phyloP scores from a whole-genome alignment of 2,329 filamentous ascomycete genomes.

The Fusarium incarnatum region DNA sequence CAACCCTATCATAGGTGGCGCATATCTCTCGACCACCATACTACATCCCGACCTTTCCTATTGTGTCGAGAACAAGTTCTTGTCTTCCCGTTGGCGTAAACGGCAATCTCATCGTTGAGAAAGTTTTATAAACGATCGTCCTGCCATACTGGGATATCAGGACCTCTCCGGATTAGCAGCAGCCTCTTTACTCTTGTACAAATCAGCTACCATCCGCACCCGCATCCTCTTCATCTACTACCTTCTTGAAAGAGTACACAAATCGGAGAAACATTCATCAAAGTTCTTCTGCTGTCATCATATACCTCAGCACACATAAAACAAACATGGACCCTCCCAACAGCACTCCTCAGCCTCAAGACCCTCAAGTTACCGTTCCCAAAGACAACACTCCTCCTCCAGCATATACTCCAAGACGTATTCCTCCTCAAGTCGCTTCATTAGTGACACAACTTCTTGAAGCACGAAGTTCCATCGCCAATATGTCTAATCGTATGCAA shows the following conservation, averaged over 20 bases:
- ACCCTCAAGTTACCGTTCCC: conserved; percentile 23
- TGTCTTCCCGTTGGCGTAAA: conserved; percentile 26
- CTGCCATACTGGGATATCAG: conserved; percentile 3
- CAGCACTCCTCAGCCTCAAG: conserved; percentile 30
- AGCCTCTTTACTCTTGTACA: neutral
- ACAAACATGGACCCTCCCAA: conserved; percentile 32
- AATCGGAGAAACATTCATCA: neutral
- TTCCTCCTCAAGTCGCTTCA: conserved; percentile 26
- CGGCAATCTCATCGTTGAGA: conserved; percentile 18
- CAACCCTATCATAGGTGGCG: conserved; percentile 33
- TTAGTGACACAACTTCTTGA: conserved; percentile 35
- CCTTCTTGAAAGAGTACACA: neutral
- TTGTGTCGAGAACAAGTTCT: conserved; percentile 33
- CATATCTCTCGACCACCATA: conserved; percentile 37
- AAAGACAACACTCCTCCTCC: conserved; percentile 48
- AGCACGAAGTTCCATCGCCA: conserved; percentile 12
- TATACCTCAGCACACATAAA: neutral
- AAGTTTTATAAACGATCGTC: conserved; percentile 29
- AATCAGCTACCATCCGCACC: neutral
- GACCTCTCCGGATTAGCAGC: neutral
- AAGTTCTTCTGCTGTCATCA: neutral
- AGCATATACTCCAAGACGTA: conserved; percentile 46
- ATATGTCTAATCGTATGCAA: conserved; percentile 8
- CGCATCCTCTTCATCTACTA: neutral
- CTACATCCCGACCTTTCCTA: conserved; percentile 26